Evolutionary conservation across 345 rosid genomes (phyloP), one percentile per base, ranked within the genome.

Genomic region (Pugionium cornutum): DNA sequence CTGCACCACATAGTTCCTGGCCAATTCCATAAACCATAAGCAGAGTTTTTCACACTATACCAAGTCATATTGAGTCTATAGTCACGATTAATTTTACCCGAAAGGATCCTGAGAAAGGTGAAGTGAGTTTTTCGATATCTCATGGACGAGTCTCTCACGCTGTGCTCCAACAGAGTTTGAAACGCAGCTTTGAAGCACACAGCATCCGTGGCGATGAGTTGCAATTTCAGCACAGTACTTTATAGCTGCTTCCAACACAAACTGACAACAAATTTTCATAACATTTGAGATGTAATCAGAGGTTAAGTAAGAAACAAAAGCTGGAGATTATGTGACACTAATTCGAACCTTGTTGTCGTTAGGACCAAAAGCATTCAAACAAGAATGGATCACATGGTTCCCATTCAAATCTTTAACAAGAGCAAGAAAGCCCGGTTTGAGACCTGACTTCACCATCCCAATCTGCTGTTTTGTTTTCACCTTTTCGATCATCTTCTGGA

Each of bases 381-480:
- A 89, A 58, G 89, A 81, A 52, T 86, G 92, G 1, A 89, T 62
- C 42, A 89, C 92, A 78, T 89, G 90, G 74, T 84, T 89, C 32
- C 96, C 96, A 75, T 89, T 89, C 62, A 84, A 73, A 72, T 89
- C 90, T 75, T 77, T 83, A 33, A 84, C 78, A 1, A 89, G 88
- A 73, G 81, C 75, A 9, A 83, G 83, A 75, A 86, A 75, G 11
- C 90, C 86, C 4, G 86, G 83, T 72, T 78, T 79, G 48, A 89
- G 78, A 9, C 87, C 80, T n/a, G 76, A 69, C 45, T 74, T 68
- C 26, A 89, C 79, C 40, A 76, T 64, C 7, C 69, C 75, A 25
- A 86, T 78, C 67, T 89, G 87, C 44, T 84, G 80, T 71, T 81
- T 82, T 26, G 87, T 82, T 65, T 62, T 77, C 58, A 89, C 81